Evolutionary conservation across 1,139 yeast genomes (phyloP).

Genomic region (Pneumocystis sp.): DNA sequence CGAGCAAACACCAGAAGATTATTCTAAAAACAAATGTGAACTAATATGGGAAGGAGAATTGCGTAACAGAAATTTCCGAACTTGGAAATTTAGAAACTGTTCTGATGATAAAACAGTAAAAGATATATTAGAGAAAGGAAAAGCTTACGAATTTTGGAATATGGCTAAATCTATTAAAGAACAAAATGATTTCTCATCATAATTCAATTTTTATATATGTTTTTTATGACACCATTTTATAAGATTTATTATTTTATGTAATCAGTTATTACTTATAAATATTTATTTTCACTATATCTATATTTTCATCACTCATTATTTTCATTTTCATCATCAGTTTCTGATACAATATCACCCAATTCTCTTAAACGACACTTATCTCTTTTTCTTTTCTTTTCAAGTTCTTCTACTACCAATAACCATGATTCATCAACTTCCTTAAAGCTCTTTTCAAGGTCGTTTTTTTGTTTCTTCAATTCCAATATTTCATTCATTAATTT

Average conservation of each 20-base stretch:
- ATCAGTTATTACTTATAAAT: neutral
- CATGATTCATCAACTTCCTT: slow-evolving; percentile 5
- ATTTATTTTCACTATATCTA: neutral
- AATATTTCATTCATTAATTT: slow-evolving; percentile 9
- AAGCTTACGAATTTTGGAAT: slow-evolving; percentile 48
- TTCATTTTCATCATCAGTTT: slow-evolving; percentile 8
- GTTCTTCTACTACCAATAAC: slow-evolving; percentile 8
- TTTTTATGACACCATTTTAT: neutral
- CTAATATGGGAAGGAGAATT: slow-evolving; percentile 69
- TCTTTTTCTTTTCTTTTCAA: slow-evolving; percentile 8
- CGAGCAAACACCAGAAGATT: slow-evolving; percentile 23
- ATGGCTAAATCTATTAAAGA: slow-evolving; percentile 24
- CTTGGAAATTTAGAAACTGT: slow-evolving; percentile 45
- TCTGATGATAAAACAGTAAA: slow-evolving; percentile 42
- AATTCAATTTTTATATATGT: neutral
- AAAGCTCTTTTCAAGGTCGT: slow-evolving; percentile 5
- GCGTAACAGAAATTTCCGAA: slow-evolving; percentile 36
- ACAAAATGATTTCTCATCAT: neutral
- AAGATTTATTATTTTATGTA: neutral
- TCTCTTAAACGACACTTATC: slow-evolving; percentile 3
- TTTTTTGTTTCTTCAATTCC: slow-evolving; percentile 4
- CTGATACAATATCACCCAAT: slow-evolving; percentile 10
- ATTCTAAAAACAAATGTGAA: slow-evolving; percentile 36
- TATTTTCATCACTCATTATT: neutral
- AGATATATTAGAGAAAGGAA: slow-evolving; percentile 36